phyloP scores from a whole-genome alignment of 139 green algal genomes.

The Chlamydomonas eustigma region DNA sequence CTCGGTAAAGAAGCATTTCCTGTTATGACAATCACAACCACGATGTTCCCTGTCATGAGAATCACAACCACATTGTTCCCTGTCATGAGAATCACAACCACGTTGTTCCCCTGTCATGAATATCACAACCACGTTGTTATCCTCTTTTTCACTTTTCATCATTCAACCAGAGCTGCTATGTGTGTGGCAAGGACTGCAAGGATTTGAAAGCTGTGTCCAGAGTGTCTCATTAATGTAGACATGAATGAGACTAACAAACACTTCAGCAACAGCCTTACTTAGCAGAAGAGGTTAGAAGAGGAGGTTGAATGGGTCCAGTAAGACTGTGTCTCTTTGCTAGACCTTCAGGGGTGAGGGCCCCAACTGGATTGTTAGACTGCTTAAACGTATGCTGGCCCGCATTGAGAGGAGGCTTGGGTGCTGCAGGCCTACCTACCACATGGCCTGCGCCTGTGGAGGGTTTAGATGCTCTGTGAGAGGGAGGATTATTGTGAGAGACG shows the following conservation, averaged over 20 bases:
- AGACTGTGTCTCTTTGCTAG: neutral
- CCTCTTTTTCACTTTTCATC: neutral
- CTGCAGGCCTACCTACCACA: neutral
- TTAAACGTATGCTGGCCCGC: neutral
- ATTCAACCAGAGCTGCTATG: neutral
- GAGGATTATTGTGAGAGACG: neutral
- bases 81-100: too few species aligned
- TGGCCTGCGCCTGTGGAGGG: too few species aligned
- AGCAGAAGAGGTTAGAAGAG: neutral
- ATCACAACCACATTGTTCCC: too few species aligned
- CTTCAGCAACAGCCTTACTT: neutral
- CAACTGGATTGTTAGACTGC: too few species aligned
- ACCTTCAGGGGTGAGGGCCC: too few species aligned
- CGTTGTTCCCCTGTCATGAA: neutral
- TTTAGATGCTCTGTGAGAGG: too few species aligned
- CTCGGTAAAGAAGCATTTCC: too few species aligned
- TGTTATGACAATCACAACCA: too few species aligned
- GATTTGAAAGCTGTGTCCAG: neutral
- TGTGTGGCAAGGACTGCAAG: neutral
- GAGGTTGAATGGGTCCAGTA: neutral
- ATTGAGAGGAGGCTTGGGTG: neutral
- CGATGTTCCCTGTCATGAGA: too few species aligned
- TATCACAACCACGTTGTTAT: too few species aligned
- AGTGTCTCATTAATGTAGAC: too few species aligned
- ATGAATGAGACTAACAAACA: too few species aligned